These are phyloP conservation scores for Filobasidium floriforme DNA, from an alignment of 768 basidiomycete genomes.

Conservation along the genomic window DNA sequence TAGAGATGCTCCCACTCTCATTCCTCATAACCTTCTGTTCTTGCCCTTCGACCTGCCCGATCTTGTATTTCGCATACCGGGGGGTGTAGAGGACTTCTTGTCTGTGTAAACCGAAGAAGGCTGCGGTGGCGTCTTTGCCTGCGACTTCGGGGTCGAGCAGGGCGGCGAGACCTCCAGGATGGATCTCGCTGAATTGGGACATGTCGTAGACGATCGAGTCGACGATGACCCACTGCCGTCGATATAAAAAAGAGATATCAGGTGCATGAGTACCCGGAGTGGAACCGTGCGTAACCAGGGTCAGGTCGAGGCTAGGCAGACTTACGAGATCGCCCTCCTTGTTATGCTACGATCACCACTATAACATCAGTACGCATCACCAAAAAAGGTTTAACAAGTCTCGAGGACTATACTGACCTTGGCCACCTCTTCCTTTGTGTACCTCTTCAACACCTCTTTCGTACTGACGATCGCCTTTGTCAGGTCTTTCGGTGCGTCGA, in stretches of 20 bases:
- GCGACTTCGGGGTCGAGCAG: constrained; percentile 72
- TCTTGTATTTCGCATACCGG: constrained; percentile 58
- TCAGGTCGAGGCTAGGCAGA: constrained; percentile 14
- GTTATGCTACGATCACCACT: constrained; percentile 55
- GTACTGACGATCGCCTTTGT: constrained; percentile 18
- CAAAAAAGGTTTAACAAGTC: no score
- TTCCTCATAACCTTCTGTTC: constrained; percentile 52
- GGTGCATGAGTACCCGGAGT: no score
- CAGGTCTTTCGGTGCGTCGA: constrained; percentile 4
- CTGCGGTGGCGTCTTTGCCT: constrained; percentile 77
- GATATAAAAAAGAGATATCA: neutral
- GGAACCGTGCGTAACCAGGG: no score
- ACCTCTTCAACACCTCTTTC: constrained; percentile 16
- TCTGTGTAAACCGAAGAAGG: constrained; percentile 81
- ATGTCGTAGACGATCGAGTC: constrained; percentile 79
- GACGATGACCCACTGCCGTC: constrained; percentile 60
- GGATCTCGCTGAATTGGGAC: constrained; percentile 67
- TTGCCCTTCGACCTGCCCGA: constrained; percentile 64
- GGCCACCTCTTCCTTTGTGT: constrained; percentile 62
- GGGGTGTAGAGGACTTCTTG: constrained; percentile 71
- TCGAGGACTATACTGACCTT: constrained; percentile 50
- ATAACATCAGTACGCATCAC: no score
- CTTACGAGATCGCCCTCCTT: constrained; percentile 78
- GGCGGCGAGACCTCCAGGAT: constrained; percentile 70
- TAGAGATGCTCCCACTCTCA: constrained; percentile 56